A percentile compares a stretch with the other conserved stretches of the same genome.
phyloP scores from a whole-genome alignment of 495 filamentous ascomycete species.

The Hamigera avellanea region DNA sequence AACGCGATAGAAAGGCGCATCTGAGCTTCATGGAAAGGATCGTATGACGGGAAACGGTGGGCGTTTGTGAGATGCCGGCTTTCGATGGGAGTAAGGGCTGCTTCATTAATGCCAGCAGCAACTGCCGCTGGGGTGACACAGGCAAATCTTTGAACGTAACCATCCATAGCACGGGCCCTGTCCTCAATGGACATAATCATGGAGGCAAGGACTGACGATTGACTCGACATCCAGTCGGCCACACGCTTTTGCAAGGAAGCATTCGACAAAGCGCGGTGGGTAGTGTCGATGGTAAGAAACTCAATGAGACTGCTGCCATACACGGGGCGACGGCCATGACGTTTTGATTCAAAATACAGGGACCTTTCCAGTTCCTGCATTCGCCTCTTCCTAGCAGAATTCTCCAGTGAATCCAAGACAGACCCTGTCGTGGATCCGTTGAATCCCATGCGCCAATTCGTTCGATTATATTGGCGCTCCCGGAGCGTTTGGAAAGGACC shows the following conservation, averaged over 20 bases:
- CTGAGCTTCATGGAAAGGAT: slow-evolving; percentile 89
- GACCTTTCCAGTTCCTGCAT: slow-evolving; percentile 72
- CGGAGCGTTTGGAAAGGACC: slow-evolving; percentile 48
- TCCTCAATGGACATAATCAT: slow-evolving; percentile 66
- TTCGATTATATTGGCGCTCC: slow-evolving; percentile 50
- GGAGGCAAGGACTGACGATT: slow-evolving; percentile 52
- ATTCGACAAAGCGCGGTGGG: slow-evolving; percentile 27
- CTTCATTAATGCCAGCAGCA: slow-evolving; percentile 59
- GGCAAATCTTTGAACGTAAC: slow-evolving; percentile 73
- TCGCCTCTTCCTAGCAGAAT: slow-evolving; percentile 53
- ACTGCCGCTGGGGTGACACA: slow-evolving; percentile 85
- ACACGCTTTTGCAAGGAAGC: slow-evolving; percentile 28
- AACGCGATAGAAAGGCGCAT: slow-evolving; percentile 93
- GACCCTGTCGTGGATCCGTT: slow-evolving; percentile 56
- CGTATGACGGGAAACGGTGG: slow-evolving; percentile 46
- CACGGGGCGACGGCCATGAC: slow-evolving; percentile 68
- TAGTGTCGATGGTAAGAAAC: slow-evolving; percentile 51
- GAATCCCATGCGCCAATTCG: slow-evolving; percentile 45
- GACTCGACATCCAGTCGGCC: slow-evolving; percentile 64
- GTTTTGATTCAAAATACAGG: slow-evolving; percentile 69
- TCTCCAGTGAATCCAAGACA: slow-evolving; percentile 61
- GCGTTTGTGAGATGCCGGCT: slow-evolving; percentile 37
- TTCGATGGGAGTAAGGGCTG: slow-evolving; percentile 56
- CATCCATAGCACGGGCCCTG: slow-evolving; percentile 56
- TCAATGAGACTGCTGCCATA: slow-evolving; percentile 69